Evolutionary conservation across 139 green algal species (phyloP), one percentile per base, ranked within the genome.

Genomic region (Spirogloea muscicola): DNA sequence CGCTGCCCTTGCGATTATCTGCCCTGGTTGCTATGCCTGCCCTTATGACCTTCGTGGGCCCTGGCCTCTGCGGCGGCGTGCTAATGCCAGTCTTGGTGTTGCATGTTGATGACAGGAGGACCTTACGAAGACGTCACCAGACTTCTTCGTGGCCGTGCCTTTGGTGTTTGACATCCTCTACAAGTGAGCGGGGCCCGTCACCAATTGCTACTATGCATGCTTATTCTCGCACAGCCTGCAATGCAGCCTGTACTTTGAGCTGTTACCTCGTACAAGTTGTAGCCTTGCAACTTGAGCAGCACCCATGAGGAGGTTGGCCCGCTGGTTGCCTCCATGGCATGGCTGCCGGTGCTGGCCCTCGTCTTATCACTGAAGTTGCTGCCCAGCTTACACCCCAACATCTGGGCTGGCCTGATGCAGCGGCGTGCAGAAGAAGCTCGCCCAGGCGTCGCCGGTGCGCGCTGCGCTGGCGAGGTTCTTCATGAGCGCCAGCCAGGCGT

Each of bases 121-220:
- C 77, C 80, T 97, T 7, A 40, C 49, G 0, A 49, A 58, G 1
- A 78, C 89, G 59, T 73, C 83, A 9, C 90, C 92, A 0, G 73
- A 92, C 82, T 90, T 90, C 86, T 92, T 97, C 70, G 85, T 97
- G 31, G 94, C 88, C 48, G 93, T 97, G 36, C 93, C 93, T 0
- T 84, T 97, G 40, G 89, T 97, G 10, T 88, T 97, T 43, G 91
- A 96, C 59, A 91, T 89, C 1, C 82, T 97, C 37, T 81, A 95
- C 84, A 82, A 79, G 74, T 81, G 48, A 81, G 72, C 21, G 16
- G 7, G 36, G 3, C n/a, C n/a, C n/a, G n/a, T n/a, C n/a, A n/a
- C n/a, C n/a, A n/a, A n/a, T n/a, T n/a, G n/a, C n/a, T n/a, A n/a
- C n/a, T n/a, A n/a, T n/a, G n/a, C n/a, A n/a, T n/a, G n/a, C n/a